phyloP scores from a whole-genome alignment of 306 rosid species.

The Rosa multiflora region DNA sequence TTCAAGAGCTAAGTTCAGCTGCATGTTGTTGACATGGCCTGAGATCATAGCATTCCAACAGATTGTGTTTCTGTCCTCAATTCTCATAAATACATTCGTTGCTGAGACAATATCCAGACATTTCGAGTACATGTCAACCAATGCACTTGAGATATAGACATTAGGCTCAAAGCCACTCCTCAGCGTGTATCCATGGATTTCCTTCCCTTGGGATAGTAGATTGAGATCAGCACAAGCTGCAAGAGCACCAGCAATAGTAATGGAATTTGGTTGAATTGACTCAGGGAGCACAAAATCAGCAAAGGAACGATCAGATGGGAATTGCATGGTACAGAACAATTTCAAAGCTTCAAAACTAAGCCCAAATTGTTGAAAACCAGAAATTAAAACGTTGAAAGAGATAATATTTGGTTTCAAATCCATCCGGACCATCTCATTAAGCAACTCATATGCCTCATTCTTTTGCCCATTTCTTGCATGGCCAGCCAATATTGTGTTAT shows the following conservation, averaged over 20 bases:
- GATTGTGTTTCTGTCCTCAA: conserved; percentile 28
- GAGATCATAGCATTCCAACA: conserved; percentile 50
- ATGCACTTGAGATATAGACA: conserved; percentile 34
- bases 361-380: conserved; percentile 53
- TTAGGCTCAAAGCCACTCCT: conserved; percentile 34
- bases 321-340: conserved; percentile 35
- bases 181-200: conserved; percentile 45
- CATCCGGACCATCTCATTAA: conserved; percentile 35
- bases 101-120: conserved; percentile 30
- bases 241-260: conserved; percentile 39
- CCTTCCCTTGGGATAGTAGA: conserved; percentile 39
- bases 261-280: conserved; percentile 29
- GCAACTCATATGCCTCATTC: conserved; percentile 40
- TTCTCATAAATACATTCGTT: conserved; percentile 24
- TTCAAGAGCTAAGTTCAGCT: conserved; percentile 29
- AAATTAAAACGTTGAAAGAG: conserved; percentile 39
- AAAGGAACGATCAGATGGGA: conserved; percentile 28
- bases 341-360: conserved; percentile 45
- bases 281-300: conserved; percentile 3
- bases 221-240: conserved; percentile 46
- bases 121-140: conserved; percentile 40
- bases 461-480: conserved; percentile 41
- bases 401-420: conserved; percentile 36
- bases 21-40: conserved; percentile 31
- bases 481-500: conserved; percentile 41